Evolutionary conservation across 2,329 filamentous ascomycete genomes (phyloP), one percentile per base, ranked within the genome.

Genomic region (Penicillium sp.): DNA sequence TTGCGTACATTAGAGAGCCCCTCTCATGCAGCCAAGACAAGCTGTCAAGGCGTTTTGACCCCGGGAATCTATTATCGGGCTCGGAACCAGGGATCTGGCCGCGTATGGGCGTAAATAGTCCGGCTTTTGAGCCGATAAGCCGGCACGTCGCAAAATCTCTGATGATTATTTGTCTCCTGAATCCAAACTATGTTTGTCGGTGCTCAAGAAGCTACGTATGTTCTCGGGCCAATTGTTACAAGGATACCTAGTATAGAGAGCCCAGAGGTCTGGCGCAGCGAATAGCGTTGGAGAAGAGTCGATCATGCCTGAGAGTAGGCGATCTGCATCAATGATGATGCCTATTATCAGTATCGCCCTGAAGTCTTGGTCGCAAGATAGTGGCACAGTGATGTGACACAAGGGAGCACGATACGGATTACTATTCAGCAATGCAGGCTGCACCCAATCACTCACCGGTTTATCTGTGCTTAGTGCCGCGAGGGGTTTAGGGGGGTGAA

Each of bases 381-480:
- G 48, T 39, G 35, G 35, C 48, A 50, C 29, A 39, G 13, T 27
- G 14, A 42, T 24, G 33, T 50, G 48, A 50, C 24, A 50, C 48
- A 39, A 53, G 21, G 14, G 27, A 45, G 37, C 42, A 46, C 24
- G 45, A 56, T 53, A 50, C 24, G 16, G 16, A 14, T n/a, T 39
- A 48, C 14, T 24, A 24, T 48, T 46, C 33, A 33, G 43, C 47
- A 39, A 53, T 56, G 49, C 45, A 53, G 39, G 19, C 16, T 31
- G 37, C 24, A 35, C 16, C 54, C 42, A 54, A 51, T 45, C 50
- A 29, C 10, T 42, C 29, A 10, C 27, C 29, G 45, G 26, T 27
- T 39, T 48, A 45, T 49, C 22, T 43, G 39, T 33, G 22, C 21
- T 27, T n/a, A 39, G 29, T 21, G 26, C 29, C 49, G 49, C 49